Base-by-base conservation (phyloP, 2,329 filamentous ascomycete genomes). In the Trichophyton rubrum region DNA sequence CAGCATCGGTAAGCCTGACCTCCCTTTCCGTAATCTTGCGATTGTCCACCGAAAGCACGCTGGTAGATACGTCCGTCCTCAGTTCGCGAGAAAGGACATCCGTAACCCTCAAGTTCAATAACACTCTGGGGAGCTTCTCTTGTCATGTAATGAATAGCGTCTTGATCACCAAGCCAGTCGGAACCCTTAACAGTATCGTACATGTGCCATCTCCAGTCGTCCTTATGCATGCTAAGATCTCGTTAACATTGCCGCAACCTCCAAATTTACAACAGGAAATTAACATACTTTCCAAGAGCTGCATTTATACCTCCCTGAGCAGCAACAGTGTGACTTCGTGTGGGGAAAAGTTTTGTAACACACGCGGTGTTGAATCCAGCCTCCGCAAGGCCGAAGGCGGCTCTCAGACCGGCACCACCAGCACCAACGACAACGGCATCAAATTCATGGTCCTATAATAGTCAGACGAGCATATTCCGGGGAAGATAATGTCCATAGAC, bases 1-100 rank as follows among this genome's bases (percentile, higher is more conserved):
- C 90, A 95, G 82, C 90, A 95, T 78, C 93, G 85, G 83, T 97
- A 97, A 67, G 93, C 93, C 79, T 99, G 93, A 61, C 93, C 93
- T 76, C 92, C 93, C 81, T 97, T 95, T 72, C 93, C 93, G 71
- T 76, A 97, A 70, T 96, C 87, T 77, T 92, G 89, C 43, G 91
- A 96, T 75, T 97, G 93, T 73, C 93, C 93, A 83, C 93, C 93
- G 71, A 99, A 96, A 65, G 93, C 93, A 80, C 93, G 89, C 81
- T 69, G 67, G 58, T 69, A 69, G 58, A 69, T 69, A 30, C 61
- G 64, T 53, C 67, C 67, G 55, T 71, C 69, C 45, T 67, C 65
- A 13, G 70, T 72, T 66, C 70, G 62, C 15, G 76, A 79, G 62
- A 82, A 82, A 0, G 80, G 77, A 73, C 80, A 79, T 43, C 79